Percentiles rank a stretch among this genome's conserved stretches.
These are phyloP conservation scores for Neofusicoccum cordaticola DNA, from an alignment of 2,329 filamentous ascomycete genomes.

Conservation along the genomic window DNA sequence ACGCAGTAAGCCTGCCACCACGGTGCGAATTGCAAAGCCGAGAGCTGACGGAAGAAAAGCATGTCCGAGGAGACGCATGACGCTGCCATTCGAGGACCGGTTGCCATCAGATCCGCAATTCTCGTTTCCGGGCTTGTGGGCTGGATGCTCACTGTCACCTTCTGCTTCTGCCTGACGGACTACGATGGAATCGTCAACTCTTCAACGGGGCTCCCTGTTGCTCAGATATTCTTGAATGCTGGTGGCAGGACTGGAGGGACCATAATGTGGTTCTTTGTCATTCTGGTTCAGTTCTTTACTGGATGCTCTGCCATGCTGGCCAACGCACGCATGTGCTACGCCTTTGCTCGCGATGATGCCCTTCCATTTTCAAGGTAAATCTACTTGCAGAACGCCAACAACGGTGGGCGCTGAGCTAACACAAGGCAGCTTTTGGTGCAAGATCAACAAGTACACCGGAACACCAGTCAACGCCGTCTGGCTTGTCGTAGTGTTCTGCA, in stretches of 20 bases:
- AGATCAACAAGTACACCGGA: slow-evolving; percentile 52
- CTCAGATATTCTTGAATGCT: slow-evolving; percentile 58
- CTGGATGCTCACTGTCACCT: slow-evolving; percentile 62
- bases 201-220: slow-evolving; percentile 60
- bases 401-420: not conserved
- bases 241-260: slow-evolving; percentile 57
- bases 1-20: slow-evolving; percentile 52
- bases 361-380: slow-evolving; percentile 58
- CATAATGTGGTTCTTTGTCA: slow-evolving; percentile 60
- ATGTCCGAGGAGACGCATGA: slow-evolving; percentile 68
- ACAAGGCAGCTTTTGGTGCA: slow-evolving; percentile 47
- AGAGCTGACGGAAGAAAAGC: slow-evolving; percentile 29
- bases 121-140: slow-evolving; percentile 58
- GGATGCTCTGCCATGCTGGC: slow-evolving; percentile 63
- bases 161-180: slow-evolving; percentile 62
- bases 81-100: slow-evolving; percentile 58
- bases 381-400: not conserved
- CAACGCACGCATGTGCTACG: slow-evolving; percentile 62
- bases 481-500: slow-evolving; percentile 60
- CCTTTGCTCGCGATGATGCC: slow-evolving; percentile 58
- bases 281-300: slow-evolving; percentile 64
- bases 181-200: slow-evolving; percentile 55
- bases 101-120: slow-evolving; percentile 60
- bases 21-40: not conserved
- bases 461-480: slow-evolving; percentile 64